These are phyloP conservation scores for Rhynchospora breviuscula DNA, from an alignment of 176 grass and related monocot species.

Conservation along the genomic window DNA sequence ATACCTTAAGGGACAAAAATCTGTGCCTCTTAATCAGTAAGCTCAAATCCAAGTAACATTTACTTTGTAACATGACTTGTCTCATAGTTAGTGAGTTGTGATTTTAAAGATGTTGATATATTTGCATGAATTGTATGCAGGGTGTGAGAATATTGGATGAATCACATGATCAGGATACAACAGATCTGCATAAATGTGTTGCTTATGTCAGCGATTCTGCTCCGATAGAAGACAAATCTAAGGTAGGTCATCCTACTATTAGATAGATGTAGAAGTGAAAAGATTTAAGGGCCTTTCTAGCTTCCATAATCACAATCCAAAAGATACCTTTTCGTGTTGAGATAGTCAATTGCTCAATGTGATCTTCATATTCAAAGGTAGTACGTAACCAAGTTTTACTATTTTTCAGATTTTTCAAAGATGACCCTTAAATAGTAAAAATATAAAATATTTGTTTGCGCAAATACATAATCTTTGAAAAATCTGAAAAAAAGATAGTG, in stretches of 20 bases:
- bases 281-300: not conserved
- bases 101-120: not conserved
- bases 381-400: too few species aligned
- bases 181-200: slow-evolving; percentile 86
- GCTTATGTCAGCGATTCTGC: slow-evolving; percentile 39
- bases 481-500: too few species aligned
- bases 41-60: not conserved
- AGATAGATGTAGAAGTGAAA: not conserved
- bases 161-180: slow-evolving; percentile 94
- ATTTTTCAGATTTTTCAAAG: too few species aligned
- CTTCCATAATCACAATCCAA: not conserved
- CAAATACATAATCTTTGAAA: too few species aligned
- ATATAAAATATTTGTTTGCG: too few species aligned
- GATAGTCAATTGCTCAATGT: too few species aligned
- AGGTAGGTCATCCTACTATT: slow-evolving; percentile 30
- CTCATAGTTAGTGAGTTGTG: not conserved
- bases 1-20: not conserved
- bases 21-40: not conserved
- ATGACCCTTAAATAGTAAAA: too few species aligned
- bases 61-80: not conserved
- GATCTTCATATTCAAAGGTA: too few species aligned
- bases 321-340: too few species aligned
- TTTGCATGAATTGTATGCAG: slow-evolving; percentile 32
- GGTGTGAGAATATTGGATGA: slow-evolving; percentile 70
- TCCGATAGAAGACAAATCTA: slow-evolving; percentile 42